These are phyloP conservation scores for Platanus orientalis DNA, from an alignment of 164 flowering plant species.

Conservation along the genomic window DNA sequence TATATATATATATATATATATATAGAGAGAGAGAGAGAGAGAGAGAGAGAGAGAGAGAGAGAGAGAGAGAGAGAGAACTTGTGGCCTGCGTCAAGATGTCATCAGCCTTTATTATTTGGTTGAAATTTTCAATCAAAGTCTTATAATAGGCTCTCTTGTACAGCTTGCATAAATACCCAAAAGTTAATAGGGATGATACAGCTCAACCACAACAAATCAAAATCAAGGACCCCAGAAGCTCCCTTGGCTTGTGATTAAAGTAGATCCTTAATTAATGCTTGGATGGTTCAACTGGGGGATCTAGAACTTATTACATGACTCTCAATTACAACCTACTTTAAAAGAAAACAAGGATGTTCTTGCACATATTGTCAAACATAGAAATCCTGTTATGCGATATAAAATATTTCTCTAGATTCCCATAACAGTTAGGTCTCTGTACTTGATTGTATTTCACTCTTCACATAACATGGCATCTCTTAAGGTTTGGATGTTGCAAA, in stretches of 20 bases:
- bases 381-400: background rate
- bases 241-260: conserved; percentile 1
- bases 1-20: too few relatives aligned
- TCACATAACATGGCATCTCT: background rate
- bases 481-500: background rate
- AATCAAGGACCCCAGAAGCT: background rate
- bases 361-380: background rate
- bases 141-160: background rate
- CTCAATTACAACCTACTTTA: background rate
- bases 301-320: background rate
- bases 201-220: background rate
- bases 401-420: background rate
- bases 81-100: too few relatives aligned
- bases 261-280: background rate
- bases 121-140: background rate
- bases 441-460: background rate
- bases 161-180: background rate
- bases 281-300: background rate
- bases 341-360: background rate
- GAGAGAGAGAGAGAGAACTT: too few relatives aligned
- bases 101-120: too few relatives aligned
- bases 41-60: too few relatives aligned
- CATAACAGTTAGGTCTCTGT: background rate
- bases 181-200: background rate
- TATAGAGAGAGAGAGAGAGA: too few relatives aligned